Conservation (phyloP, 768 basidiomycete genomes). For the Naganishia randhawae region DNA sequence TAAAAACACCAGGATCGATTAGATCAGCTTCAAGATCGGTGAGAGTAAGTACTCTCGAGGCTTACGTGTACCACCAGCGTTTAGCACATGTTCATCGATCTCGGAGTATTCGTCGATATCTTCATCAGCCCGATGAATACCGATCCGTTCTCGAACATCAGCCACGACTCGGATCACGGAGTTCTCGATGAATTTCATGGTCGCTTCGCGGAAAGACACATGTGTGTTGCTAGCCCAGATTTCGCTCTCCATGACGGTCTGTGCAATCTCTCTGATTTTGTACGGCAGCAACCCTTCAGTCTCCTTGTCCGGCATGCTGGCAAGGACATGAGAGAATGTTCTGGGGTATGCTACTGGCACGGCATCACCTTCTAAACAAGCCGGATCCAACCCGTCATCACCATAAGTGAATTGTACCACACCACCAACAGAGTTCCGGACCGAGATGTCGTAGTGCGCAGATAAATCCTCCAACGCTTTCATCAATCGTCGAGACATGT, state of each 20-base stretch:
- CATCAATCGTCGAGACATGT: slow-evolving; percentile 99
- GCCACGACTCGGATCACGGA: slow-evolving; percentile 67
- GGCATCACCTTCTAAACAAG: slow-evolving; percentile 90
- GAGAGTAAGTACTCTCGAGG: background rate
- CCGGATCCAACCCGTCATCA: slow-evolving; percentile 94
- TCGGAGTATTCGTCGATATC: slow-evolving; percentile 67
- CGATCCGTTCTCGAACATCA: slow-evolving; percentile 63
- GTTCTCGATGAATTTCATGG: slow-evolving; percentile 63
- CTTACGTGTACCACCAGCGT: slow-evolving; percentile 69
- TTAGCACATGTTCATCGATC: slow-evolving; percentile 58
- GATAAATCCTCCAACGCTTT: slow-evolving; percentile 97
- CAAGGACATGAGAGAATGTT: slow-evolving; percentile 79
- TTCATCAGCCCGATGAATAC: slow-evolving; percentile 74
- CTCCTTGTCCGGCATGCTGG: slow-evolving; percentile 62
- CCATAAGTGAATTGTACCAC: slow-evolving; percentile 97
- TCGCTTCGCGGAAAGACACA: slow-evolving; percentile 44
- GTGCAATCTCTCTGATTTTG: slow-evolving; percentile 70
- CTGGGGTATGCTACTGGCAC: slow-evolving; percentile 86
- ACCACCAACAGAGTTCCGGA: slow-evolving; percentile 88
- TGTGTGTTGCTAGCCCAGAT: slow-evolving; percentile 45
- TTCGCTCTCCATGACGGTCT: slow-evolving; percentile 31
- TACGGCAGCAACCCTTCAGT: slow-evolving; percentile 69
- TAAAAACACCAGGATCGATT: slow-evolving; percentile 10
- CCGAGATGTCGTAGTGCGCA: slow-evolving; percentile 91
- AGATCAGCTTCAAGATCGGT: background rate